These are phyloP conservation scores for Clathrus columnatus DNA, from an alignment of 768 basidiomycete species.

Conservation along the genomic window DNA sequence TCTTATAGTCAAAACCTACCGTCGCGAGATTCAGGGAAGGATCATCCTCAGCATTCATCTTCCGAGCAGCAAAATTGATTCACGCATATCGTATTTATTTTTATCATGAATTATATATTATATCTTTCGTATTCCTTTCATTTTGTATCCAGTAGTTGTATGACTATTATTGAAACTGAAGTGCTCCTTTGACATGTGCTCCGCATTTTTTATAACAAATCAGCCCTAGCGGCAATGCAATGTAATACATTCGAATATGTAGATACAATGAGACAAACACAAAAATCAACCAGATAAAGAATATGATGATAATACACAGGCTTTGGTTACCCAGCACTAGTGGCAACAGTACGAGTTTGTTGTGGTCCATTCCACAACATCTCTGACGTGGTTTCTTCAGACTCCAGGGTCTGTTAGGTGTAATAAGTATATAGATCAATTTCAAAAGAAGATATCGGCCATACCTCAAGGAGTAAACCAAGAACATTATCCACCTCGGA, in stretches of 20 bases:
- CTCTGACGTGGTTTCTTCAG: conserved; percentile 62
- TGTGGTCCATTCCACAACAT: conserved; percentile 6
- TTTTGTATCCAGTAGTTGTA: no score
- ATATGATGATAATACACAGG: neutral
- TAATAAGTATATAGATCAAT: conserved; percentile 10
- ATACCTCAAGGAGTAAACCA: conserved; percentile 75
- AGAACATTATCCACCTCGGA: conserved; percentile 86
- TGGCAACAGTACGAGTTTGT: neutral
- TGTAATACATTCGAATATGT: neutral
- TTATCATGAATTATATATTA: neutral
- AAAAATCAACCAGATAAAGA: neutral
- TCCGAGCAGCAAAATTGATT: neutral
- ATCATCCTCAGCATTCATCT: neutral
- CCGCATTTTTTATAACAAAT: no score
- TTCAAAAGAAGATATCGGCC: conserved; percentile 17
- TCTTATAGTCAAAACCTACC: neutral
- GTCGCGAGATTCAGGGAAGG: neutral
- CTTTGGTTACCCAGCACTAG: neutral
- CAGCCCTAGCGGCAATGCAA: neutral
- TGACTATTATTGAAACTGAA: no score
- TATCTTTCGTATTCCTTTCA: neutral
- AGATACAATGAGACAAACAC: neutral
- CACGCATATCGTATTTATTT: neutral
- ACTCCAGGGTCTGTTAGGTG: conserved; percentile 58
- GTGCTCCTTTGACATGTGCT: no score